phyloP scores from a whole-genome alignment of 768 basidiomycete genomes.

The Hygrophoropsis aurantiaca region DNA sequence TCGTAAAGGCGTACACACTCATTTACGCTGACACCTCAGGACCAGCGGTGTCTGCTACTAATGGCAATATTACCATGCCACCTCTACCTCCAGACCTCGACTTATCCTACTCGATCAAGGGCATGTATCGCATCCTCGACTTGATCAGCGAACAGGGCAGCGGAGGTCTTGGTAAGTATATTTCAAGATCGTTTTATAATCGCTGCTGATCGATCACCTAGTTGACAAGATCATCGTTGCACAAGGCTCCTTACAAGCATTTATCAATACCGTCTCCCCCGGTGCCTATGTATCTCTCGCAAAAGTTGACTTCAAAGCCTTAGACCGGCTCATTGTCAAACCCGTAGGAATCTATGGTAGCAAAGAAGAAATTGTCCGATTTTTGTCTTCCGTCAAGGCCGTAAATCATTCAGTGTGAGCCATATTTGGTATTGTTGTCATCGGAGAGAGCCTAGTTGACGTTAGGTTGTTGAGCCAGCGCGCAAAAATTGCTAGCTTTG shows the following conservation, averaged over 20 bases:
- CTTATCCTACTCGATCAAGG: slow-evolving; percentile 33
- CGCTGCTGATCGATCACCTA: slow-evolving; percentile 16
- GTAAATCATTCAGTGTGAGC: slow-evolving; percentile 44
- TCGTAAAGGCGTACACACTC: too few relatives aligned
- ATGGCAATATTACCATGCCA: not conserved
- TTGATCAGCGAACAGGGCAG: slow-evolving; percentile 51
- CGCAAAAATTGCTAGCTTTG: slow-evolving; percentile 7
- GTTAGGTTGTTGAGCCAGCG: slow-evolving; percentile 10
- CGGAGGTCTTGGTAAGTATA: slow-evolving; percentile 47
- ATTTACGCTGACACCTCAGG: too few relatives aligned
- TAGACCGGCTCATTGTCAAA: slow-evolving; percentile 46
- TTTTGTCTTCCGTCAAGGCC: slow-evolving; percentile 36
- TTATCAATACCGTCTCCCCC: slow-evolving; percentile 49
- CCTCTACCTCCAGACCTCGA: slow-evolving; percentile 16
- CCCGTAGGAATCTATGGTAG: slow-evolving; percentile 61
- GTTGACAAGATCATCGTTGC: slow-evolving; percentile 66
- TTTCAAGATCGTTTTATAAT: not conserved
- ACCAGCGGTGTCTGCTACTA: too few relatives aligned
- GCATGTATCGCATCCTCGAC: slow-evolving; percentile 54
- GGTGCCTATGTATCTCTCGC: slow-evolving; percentile 55
- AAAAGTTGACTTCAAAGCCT: slow-evolving; percentile 52
- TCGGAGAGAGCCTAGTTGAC: not conserved
- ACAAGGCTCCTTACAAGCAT: slow-evolving; percentile 45
- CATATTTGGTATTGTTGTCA: not conserved
- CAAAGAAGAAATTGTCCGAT: slow-evolving; percentile 46